phyloP scores from a whole-genome alignment of 768 basidiomycete species.

The Amanita fuliginea region DNA sequence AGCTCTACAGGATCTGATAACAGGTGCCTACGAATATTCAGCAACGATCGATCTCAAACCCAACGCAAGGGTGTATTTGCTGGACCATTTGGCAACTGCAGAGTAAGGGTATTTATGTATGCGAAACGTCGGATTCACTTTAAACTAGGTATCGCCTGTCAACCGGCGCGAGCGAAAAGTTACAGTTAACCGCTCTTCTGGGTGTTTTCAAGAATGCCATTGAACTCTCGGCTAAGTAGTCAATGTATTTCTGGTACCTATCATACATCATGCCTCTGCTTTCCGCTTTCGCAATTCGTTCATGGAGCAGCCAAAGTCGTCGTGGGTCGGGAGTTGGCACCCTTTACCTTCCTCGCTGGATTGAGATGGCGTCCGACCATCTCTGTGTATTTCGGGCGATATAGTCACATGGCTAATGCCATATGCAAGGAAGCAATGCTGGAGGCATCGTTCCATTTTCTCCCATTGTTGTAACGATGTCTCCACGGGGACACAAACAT shows the following conservation, averaged over 20 bases:
- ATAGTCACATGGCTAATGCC: slow-evolving; percentile 47
- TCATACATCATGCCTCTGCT: slow-evolving; percentile 8
- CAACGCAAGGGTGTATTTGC: slow-evolving; percentile 78
- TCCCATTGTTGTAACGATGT: slow-evolving; percentile 40
- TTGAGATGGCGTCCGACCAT: slow-evolving; percentile 20
- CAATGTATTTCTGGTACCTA: slow-evolving; percentile 7
- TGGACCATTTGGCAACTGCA: slow-evolving; percentile 90
- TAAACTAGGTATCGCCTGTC: slow-evolving; percentile 72
- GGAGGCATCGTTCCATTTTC: slow-evolving; percentile 33
- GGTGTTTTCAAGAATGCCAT: slow-evolving; percentile 92
- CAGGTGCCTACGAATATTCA: slow-evolving; percentile 85
- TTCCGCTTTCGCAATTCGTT: slow-evolving; percentile 26
- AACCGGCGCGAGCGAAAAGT: slow-evolving; percentile 87
- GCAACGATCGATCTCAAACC: slow-evolving; percentile 80
- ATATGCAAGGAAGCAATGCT: slow-evolving; percentile 40
- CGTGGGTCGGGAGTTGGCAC: slow-evolving; percentile 25
- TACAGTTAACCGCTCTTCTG: slow-evolving; percentile 85
- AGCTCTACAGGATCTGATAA: slow-evolving; percentile 88
- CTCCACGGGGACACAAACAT: slow-evolving; percentile 38
- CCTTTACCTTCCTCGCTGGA: slow-evolving; percentile 18
- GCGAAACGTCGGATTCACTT: neutral
- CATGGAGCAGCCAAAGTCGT: slow-evolving; percentile 34
- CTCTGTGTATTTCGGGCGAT: slow-evolving; percentile 34
- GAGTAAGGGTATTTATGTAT: slow-evolving; percentile 50
- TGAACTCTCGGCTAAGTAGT: slow-evolving; percentile 49